phyloP scores from a whole-genome alignment of 2,329 filamentous ascomycete genomes.

The Penicillium sp. region DNA sequence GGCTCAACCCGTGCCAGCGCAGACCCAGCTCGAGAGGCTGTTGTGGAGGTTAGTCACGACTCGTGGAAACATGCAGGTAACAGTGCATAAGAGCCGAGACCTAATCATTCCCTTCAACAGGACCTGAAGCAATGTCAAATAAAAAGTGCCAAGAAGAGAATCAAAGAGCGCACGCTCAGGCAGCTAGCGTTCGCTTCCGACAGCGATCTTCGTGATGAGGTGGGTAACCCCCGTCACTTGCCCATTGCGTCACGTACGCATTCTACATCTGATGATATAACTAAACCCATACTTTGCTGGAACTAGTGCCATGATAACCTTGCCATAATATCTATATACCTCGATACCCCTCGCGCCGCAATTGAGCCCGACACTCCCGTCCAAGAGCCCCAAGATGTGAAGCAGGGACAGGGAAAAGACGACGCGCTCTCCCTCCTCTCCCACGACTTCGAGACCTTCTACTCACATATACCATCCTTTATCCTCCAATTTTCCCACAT shows the following conservation, averaged over 20 bases:
- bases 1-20: constrained; percentile 38
- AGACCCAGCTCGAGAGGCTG: constrained; percentile 30
- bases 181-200: constrained; percentile 35
- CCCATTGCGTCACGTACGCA: background rate
- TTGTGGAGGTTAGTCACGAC: constrained; percentile 33
- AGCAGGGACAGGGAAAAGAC: constrained; percentile 7
- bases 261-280: background rate
- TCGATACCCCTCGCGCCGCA: constrained; percentile 29
- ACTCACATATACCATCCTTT: constrained; percentile 28
- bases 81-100: background rate
- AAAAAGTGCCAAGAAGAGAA: constrained; percentile 33
- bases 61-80: background rate
- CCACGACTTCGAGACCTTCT: constrained; percentile 39
- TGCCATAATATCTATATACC: constrained; percentile 39
- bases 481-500: constrained; percentile 25
- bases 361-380: constrained; percentile 18
- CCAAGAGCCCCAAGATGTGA: constrained; percentile 7
- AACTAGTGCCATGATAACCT: constrained; percentile 36
- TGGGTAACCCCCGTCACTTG: constrained; percentile 15
- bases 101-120: constrained; percentile 19
- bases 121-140: constrained; percentile 37
- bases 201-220: constrained; percentile 36
- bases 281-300: background rate
- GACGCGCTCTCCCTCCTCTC: constrained; percentile 33
- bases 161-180: constrained; percentile 33